Evolutionary conservation across 371 early-diverging fungal species (phyloP).

Genomic region (Lichtheimia ornata): DNA sequence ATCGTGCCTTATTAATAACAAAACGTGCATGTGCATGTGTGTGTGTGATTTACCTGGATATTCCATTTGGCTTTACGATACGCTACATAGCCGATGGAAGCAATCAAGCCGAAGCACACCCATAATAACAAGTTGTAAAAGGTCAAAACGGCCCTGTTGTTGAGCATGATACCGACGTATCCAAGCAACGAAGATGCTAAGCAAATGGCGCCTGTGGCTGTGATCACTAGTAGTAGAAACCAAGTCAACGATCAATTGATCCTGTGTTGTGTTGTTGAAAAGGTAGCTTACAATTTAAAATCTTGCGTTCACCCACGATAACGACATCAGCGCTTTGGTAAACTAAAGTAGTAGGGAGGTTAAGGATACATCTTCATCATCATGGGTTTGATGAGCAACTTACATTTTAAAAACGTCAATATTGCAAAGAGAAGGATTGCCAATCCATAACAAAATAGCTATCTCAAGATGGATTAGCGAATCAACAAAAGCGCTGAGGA

Average conservation of each 20-base stretch:
- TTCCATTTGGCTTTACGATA: constrained; percentile 55
- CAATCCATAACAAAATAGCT: constrained; percentile 55
- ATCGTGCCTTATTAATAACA: background rate
- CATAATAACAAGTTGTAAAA: constrained; percentile 56
- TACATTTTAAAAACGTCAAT: constrained; percentile 52
- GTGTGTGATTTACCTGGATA: constrained; percentile 19
- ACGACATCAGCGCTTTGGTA: constrained; percentile 49
- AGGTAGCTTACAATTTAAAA: constrained; percentile 46
- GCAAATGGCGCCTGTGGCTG: constrained; percentile 49
- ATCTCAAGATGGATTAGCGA: background rate
- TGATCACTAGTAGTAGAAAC: constrained; percentile 33
- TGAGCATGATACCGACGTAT: constrained; percentile 57
- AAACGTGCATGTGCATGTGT: background rate
- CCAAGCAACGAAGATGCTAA: constrained; percentile 51
- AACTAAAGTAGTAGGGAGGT: constrained; percentile 21
- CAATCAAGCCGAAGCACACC: constrained; percentile 58
- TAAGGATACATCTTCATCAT: background rate
- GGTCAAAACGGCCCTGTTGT: constrained; percentile 51
- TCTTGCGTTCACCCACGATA: constrained; percentile 42
- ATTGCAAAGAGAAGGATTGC: constrained; percentile 34
- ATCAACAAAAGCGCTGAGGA: background rate
- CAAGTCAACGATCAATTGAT: background rate
- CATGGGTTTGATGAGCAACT: constrained; percentile 12
- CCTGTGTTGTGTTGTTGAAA: background rate
- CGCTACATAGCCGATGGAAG: constrained; percentile 57